Evolutionary conservation across 2,329 filamentous ascomycete genomes (phyloP), one percentile per base, ranked within the genome.

Genomic region (Dactylellina sp.): DNA sequence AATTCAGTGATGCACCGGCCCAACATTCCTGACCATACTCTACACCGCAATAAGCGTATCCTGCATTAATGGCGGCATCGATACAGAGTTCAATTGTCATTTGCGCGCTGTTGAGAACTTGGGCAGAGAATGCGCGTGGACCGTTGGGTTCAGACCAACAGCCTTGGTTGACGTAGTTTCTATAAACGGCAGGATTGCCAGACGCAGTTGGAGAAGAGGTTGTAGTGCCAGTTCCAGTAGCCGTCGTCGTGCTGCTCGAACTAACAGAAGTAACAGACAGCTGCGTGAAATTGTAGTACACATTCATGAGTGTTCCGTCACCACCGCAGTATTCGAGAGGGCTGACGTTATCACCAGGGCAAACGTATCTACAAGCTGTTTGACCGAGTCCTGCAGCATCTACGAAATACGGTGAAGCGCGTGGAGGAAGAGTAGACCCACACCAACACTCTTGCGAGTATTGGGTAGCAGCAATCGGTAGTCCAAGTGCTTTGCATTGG

Each of bases 251-350:
- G 12, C 76, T 47, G 12, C 70, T 76, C 16, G 70, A 72, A 56
- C 82, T 81, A 1, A 82, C 83, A 57, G 85, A 87, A 0, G 44
- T 22, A 22, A 56, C 14, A 7, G 37, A 44, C n/a, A 66, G 9
- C 28, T 16, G 11, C 2, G 62, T 40, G 3, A 22, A 25, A 50
- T 66, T 52, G 28, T 47, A 44, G 25, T 66, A 66, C 1, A 66
- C 52, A 20, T 66, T 66, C 62, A 66, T 66, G 9, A 57, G 44
- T 12, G 37, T 42, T 9, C 83, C 85, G 57, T 86, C 84, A 5
- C 86, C 86, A 56, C 86, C 86, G 46, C 86, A 88, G 14, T 83
- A 81, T 28, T 56, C 25, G 47, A 86, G 76, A 44, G 83, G 86
- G 61, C 87, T 82, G 78, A 82, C 84, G 4, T 81, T 71, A 35